Percentiles rank a stretch among this genome's conserved stretches.
phyloP scores from a whole-genome alignment of 2,329 filamentous ascomycete species.

The Rhynchosporium agropyri region DNA sequence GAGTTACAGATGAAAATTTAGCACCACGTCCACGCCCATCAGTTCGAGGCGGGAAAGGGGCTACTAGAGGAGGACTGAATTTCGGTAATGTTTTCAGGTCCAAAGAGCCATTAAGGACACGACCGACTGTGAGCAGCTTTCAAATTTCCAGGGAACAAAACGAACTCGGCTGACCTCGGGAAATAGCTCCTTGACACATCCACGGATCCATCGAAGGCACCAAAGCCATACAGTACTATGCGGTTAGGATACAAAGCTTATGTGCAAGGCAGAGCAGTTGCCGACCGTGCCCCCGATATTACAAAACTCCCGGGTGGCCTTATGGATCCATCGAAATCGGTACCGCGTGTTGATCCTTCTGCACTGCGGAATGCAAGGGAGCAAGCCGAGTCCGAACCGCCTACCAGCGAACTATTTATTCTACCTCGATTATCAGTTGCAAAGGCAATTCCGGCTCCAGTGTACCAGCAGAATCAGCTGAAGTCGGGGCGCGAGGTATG shows the following conservation, averaged over 20 bases:
- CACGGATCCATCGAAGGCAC: slow-evolving; percentile 47
- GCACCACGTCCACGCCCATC: neutral
- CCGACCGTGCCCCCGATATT: slow-evolving; percentile 47
- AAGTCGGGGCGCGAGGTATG: slow-evolving; percentile 6
- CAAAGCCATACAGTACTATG: slow-evolving; percentile 47
- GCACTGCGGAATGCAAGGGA: slow-evolving; percentile 22
- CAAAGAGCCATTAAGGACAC: slow-evolving; percentile 21
- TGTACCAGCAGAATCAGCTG: neutral
- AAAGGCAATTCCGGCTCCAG: slow-evolving; percentile 1
- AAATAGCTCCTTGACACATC: slow-evolving; percentile 33
- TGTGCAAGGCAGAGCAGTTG: slow-evolving; percentile 48
- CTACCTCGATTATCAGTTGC: neutral
- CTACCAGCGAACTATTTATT: neutral
- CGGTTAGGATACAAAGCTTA: slow-evolving; percentile 45
- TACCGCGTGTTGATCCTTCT: slow-evolving; percentile 28
- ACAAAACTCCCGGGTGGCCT: slow-evolving; percentile 38
- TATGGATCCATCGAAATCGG: slow-evolving; percentile 31
- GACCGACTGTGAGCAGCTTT: slow-evolving; percentile 15
- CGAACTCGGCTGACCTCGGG: neutral
- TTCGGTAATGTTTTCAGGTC: slow-evolving; percentile 35
- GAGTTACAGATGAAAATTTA: neutral
- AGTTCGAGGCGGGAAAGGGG: slow-evolving; percentile 25
- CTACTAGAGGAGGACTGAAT: slow-evolving; percentile 31
- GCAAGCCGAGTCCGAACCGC: neutral
- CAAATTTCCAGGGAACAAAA: too few relatives aligned